phyloP scores from a whole-genome alignment of 306 rosid species.

The Bauhinia variegata region DNA sequence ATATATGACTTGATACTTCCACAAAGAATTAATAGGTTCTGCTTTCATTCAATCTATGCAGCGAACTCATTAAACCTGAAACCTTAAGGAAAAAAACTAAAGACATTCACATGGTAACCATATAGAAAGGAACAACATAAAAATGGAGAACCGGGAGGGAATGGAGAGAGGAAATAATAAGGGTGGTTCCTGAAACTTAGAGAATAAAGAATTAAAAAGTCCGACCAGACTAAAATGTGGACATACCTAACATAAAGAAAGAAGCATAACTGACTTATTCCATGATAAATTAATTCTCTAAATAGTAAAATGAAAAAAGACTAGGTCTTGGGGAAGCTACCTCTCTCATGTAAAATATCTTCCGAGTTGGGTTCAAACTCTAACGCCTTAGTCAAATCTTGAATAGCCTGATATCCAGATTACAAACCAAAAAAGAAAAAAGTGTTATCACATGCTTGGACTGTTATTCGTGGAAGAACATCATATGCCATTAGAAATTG shows the following conservation, averaged over 20 bases:
- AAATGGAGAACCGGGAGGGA: background rate
- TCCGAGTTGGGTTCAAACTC: constrained; percentile 79
- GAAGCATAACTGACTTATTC: constrained; percentile 19
- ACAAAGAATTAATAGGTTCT: background rate
- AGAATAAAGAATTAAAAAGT: background rate
- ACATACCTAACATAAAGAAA: constrained; percentile 9
- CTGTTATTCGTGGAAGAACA: constrained; percentile 34
- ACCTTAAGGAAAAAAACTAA: constrained; percentile 1
- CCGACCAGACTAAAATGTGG: background rate
- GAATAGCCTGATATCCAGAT: constrained; percentile 71
- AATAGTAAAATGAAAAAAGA: background rate
- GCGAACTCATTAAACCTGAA: constrained; percentile 23
- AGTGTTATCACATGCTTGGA: constrained; percentile 21
- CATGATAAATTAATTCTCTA: constrained; percentile 3
- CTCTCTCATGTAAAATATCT: constrained; percentile 91
- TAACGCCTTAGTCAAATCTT: constrained; percentile 84
- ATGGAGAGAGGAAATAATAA: background rate
- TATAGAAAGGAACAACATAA: background rate
- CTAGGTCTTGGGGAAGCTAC: too few species aligned
- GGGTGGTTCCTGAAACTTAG: background rate
- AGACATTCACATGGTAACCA: background rate
- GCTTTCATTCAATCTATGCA: constrained; percentile 22
- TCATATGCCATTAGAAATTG: constrained; percentile 18
- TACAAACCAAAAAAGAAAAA: constrained; percentile 3
- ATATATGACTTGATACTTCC: constrained; percentile 14